Conservation (phyloP, 805 yeast genomes). For the Yamadazyma philogaea region DNA sequence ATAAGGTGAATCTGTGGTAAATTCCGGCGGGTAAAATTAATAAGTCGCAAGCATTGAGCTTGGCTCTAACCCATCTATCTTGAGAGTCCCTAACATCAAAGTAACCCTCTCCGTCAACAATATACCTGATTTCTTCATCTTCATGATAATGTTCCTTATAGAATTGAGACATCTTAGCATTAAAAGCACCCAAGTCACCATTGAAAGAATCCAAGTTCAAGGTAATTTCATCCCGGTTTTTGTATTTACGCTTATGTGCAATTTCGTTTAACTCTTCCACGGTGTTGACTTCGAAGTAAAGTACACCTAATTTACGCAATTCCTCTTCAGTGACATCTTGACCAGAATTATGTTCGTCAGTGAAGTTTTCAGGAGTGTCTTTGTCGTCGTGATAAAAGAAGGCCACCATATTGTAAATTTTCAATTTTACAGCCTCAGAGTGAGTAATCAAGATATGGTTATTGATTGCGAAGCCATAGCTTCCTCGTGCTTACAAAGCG, state of each 20-base stretch:
- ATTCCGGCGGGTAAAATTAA: slow-evolving; percentile 86
- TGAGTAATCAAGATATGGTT: background rate
- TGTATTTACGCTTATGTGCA: slow-evolving; percentile 70
- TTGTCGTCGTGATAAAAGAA: slow-evolving; percentile 64
- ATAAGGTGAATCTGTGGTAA: slow-evolving; percentile 86
- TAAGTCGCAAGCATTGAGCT: slow-evolving; percentile 61
- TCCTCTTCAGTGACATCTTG: slow-evolving; percentile 46
- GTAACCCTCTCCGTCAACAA: slow-evolving; percentile 85
- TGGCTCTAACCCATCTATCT: slow-evolving; percentile 73
- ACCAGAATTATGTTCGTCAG: slow-evolving; percentile 74
- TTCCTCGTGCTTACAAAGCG: background rate
- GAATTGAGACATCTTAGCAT: slow-evolving; percentile 64
- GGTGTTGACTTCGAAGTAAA: slow-evolving; percentile 51
- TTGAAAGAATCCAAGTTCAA: slow-evolving; percentile 61
- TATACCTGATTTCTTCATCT: slow-evolving; percentile 93
- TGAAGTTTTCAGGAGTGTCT: slow-evolving; percentile 52
- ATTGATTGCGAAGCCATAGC: slow-evolving; percentile 7
- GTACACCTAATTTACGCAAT: slow-evolving; percentile 62
- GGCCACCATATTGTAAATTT: slow-evolving; percentile 11
- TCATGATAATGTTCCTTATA: slow-evolving; percentile 89
- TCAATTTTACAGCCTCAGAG: background rate
- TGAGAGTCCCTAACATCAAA: slow-evolving; percentile 75
- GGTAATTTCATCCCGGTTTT: slow-evolving; percentile 70
- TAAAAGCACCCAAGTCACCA: slow-evolving; percentile 52
- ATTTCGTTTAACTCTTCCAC: slow-evolving; percentile 58